phyloP scores from a whole-genome alignment of 805 yeast genomes.

The Yarrowia porcina region DNA sequence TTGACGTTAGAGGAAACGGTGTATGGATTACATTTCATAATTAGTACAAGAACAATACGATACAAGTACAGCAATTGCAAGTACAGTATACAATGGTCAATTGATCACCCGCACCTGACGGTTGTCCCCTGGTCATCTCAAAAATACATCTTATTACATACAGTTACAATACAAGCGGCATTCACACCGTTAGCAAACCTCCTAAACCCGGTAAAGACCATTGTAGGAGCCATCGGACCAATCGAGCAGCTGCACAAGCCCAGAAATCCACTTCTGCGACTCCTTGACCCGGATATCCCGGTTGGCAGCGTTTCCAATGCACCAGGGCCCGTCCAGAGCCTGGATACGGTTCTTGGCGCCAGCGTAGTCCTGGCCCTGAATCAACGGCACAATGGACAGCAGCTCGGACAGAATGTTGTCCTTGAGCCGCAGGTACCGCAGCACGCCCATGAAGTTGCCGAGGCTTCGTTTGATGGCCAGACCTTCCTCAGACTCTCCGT shows the following conservation, averaged over 20 bases:
- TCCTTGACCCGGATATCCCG: not conserved
- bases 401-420: slow-evolving; percentile 1
- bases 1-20: no score
- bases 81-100: no score
- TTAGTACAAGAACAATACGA: no score
- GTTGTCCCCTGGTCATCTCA: no score
- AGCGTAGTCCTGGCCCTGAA: not conserved
- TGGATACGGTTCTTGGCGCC: slow-evolving; percentile 2
- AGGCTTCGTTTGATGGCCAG: not conserved
- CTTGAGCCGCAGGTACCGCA: slow-evolving; percentile 6
- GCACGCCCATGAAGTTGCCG: not conserved
- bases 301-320: not conserved
- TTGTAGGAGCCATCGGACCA: slow-evolving; percentile 13
- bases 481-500: not conserved
- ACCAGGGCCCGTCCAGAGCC: slow-evolving; percentile 18
- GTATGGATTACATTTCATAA: no score
- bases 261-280: not conserved
- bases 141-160: slow-evolving; percentile 6
- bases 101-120: no score
- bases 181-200: not conserved
- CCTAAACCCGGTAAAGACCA: slow-evolving; percentile 1
- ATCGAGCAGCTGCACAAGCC: not conserved
- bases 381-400: not conserved
- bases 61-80: no score
- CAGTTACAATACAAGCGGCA: slow-evolving; percentile 14